phyloP scores from a whole-genome alignment of 2,329 filamentous ascomycete species.

The Neofusicoccum sp. region DNA sequence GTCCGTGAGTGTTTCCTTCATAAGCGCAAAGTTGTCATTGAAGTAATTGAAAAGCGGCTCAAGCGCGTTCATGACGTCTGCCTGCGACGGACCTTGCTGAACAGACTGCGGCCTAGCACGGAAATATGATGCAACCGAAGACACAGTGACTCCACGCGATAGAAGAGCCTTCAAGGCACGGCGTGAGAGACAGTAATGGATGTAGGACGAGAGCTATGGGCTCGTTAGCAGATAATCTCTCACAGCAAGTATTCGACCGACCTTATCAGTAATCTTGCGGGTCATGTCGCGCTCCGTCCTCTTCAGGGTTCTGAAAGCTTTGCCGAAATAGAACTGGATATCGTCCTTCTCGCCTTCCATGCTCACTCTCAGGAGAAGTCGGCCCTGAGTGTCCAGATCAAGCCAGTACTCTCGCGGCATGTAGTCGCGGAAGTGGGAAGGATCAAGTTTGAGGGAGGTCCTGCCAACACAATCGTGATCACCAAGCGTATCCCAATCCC shows the following conservation, averaged over 20 bases:
- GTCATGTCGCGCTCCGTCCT: conserved; percentile 98
- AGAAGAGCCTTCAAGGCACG: conserved; percentile 77
- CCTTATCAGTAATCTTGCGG: conserved; percentile 96
- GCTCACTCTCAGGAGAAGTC: conserved; percentile 85
- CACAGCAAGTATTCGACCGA: conserved; percentile 50
- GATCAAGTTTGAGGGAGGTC: conserved; percentile 97
- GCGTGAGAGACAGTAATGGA: conserved; percentile 83
- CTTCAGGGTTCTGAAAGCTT: conserved; percentile 93
- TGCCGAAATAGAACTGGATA: conserved; percentile 98
- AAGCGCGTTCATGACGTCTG: conserved; percentile 78
- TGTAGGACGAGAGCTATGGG: conserved; percentile 81
- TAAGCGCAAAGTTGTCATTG: conserved; percentile 97
- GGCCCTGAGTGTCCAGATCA: conserved; percentile 92
- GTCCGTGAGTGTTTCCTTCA: conserved; percentile 94
- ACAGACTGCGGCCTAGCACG: conserved; percentile 53
- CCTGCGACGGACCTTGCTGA: conserved; percentile 62
- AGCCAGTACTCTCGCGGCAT: conserved; percentile 96
- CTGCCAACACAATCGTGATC: conserved; percentile 97
- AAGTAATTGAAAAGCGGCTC: conserved; percentile 91
- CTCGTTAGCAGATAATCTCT: conserved; percentile 25
- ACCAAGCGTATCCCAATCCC: conserved; percentile 97
- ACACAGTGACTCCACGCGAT: conserved; percentile 71
- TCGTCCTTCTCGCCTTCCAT: conserved; percentile 99
- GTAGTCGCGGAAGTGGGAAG: conserved; percentile 95
- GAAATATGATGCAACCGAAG: conserved; percentile 72